Evolutionary conservation across 192 early-diverging fungal species (phyloP).

Genomic region (Coemansia sp.): DNA sequence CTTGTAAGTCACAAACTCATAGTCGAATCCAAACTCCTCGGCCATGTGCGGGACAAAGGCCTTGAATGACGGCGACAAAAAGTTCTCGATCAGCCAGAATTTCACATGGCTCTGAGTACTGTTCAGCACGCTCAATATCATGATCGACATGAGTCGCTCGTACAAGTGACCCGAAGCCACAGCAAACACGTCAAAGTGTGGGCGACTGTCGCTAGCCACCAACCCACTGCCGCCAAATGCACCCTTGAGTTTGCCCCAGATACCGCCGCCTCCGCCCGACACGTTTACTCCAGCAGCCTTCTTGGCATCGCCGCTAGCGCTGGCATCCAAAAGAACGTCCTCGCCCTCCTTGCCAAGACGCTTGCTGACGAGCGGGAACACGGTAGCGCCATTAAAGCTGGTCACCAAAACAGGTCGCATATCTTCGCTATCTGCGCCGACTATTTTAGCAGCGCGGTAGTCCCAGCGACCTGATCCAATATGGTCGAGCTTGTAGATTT

Average conservation of each 20-base stretch:
- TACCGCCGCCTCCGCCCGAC: constrained; percentile 13
- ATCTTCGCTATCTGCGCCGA: constrained; percentile 26
- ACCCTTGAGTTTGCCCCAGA: constrained; percentile 51
- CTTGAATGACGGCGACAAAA: constrained; percentile 96
- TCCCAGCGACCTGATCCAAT: constrained; percentile 43
- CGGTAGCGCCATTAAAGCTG: constrained; percentile 80
- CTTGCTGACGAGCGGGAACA: constrained; percentile 82
- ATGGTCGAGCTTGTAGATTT: constrained; percentile 74
- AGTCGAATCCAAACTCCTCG: constrained; percentile 84
- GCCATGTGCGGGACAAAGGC: constrained; percentile 91
- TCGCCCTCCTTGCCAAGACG: constrained; percentile 80
- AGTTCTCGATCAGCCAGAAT: constrained; percentile 99
- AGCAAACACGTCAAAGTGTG: constrained; percentile 94
- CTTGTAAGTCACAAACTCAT: constrained; percentile 97
- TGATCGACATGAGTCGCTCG: constrained; percentile 96
- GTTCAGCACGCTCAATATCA: constrained; percentile 92
- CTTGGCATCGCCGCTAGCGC: constrained; percentile 21
- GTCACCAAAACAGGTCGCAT: constrained; percentile 64
- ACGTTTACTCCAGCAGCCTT: background rate
- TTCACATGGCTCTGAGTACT: constrained; percentile 90
- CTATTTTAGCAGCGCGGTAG: constrained; percentile 35
- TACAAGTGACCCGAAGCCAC: constrained; percentile 98
- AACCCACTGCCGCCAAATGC: constrained; percentile 16
- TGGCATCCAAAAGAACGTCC: constrained; percentile 64
- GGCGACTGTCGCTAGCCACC: constrained; percentile 20